Base-by-base conservation (phyloP, 179 eudicot genomes). In the Patellifolia procumbens region DNA sequence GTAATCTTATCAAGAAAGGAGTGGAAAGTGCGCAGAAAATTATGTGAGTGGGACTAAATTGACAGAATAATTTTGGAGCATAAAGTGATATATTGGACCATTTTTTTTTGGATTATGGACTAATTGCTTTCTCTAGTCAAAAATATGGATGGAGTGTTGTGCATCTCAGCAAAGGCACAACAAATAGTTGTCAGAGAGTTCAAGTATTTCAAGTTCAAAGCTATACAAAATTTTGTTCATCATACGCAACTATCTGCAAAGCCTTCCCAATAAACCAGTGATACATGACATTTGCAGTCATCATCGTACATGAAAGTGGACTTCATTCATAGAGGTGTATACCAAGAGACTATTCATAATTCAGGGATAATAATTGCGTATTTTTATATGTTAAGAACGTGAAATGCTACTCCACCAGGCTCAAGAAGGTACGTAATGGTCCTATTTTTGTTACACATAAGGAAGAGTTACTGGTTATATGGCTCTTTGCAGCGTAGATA, bases 131-230 rank as follows among this genome's bases (percentile, higher is more conserved):
- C 15, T 4, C 53, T 49, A 20, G 11, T 49, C 19, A 13, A 19
- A 49, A 49, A 49, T 3, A 11, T 19, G 20, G 53, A 49, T 2
- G 5, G n/a, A n/a, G 11, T 53, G 8, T 53, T 19, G 24, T 19
- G 28, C 65, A 29, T 3, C 65, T 60, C 65, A 60, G 24, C 32
- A 53, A 4, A 53, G 24, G 58, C 58, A 19, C 19, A 1, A 16
- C 61, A 60, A 12, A 13, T 31, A 13, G 34, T 29, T 28, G 37
- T 60, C 17, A 60, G 34, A 31, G 65, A 29, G 39, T 61, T n/a
- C 66, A 29, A 11, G n/a, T 31, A 4, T 42, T 65, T 39, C 71
- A 67, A 67, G 49, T 67, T 67, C 31, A 67, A 24, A 53, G 17
- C 20, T 37, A 42, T 22, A 67, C 22, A 8, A 22, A 39, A 66